Percentiles rank a stretch among this genome's conserved stretches.
Conservation (phyloP, 257 asterid genomes). For the Echium plantagineum region DNA sequence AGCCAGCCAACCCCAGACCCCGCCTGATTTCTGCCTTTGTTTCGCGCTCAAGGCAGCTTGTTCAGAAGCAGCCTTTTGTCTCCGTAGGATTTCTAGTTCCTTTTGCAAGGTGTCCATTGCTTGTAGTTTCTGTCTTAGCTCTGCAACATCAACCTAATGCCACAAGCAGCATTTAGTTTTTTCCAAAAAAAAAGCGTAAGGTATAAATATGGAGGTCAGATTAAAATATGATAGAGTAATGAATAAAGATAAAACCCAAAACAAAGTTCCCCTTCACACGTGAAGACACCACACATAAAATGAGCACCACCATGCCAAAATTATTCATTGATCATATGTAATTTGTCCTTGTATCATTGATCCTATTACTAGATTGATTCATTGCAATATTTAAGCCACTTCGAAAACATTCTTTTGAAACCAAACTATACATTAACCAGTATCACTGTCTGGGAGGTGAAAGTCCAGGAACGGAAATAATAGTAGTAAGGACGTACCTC, state of each 20-base stretch:
- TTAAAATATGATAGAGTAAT: too few relatives aligned
- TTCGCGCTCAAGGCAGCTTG: constrained; percentile 67
- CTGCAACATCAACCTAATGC: constrained; percentile 88
- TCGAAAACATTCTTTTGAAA: neutral
- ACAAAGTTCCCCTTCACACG: neutral
- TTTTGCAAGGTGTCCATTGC: constrained; percentile 66
- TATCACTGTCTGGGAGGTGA: neutral
- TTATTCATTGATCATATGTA: neutral
- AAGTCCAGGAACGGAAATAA: neutral
- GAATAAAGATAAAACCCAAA: neutral
- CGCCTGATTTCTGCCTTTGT: constrained; percentile 65
- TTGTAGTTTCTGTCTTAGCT: constrained; percentile 86
- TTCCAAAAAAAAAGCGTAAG: neutral
- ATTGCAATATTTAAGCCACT: neutral
- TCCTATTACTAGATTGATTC: too few relatives aligned
- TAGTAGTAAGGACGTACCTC: constrained; percentile 43
- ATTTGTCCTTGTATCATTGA: too few relatives aligned
- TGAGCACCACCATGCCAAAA: neutral
- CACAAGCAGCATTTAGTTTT: constrained; percentile 10
- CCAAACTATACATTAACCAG: neutral
- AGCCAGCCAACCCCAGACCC: constrained; percentile 98
- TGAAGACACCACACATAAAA: neutral
- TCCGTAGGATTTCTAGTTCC: constrained; percentile 86
- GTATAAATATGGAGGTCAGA: neutral
- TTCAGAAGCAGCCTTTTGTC: constrained; percentile 95